A percentile compares a stretch with the other conserved stretches of the same genome.
phyloP scores from a whole-genome alignment of 1,284 basidiomycete species.

The Pyrrhoderma lamaoense region DNA sequence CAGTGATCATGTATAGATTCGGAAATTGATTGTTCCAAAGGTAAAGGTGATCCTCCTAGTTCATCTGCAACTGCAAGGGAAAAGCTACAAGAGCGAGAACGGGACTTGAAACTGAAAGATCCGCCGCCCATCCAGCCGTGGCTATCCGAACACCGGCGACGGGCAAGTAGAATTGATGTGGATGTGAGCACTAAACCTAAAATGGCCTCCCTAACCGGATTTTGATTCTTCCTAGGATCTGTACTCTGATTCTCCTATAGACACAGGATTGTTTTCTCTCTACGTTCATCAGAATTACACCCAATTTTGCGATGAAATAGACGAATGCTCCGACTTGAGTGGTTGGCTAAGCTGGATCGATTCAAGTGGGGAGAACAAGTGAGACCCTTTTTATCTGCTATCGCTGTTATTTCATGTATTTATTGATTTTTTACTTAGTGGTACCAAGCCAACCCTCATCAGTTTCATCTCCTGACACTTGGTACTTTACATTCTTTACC shows the following conservation, averaged over 20 bases:
- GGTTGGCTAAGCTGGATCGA: constrained; percentile 84
- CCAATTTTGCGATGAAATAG: constrained; percentile 73
- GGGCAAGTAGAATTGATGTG: constrained; percentile 70
- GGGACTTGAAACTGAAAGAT: constrained; percentile 45
- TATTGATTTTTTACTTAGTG: constrained; percentile 45
- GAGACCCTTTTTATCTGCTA: constrained; percentile 27
- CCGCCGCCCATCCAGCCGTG: constrained; percentile 44
- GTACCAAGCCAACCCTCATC: constrained; percentile 76
- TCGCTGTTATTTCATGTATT: too few relatives aligned
- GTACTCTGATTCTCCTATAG: constrained; percentile 85
- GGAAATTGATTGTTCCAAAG: constrained; percentile 30
- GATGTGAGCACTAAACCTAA: constrained; percentile 48
- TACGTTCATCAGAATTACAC: constrained; percentile 94
- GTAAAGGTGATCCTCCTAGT: constrained; percentile 60
- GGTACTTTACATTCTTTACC: constrained; percentile 81
- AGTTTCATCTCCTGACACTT: constrained; percentile 74
- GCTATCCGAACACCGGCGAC: constrained; percentile 54
- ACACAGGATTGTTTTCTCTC: constrained; percentile 79
- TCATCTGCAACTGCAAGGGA: constrained; percentile 49
- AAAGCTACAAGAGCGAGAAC: constrained; percentile 45
- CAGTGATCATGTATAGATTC: neutral
- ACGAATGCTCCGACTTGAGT: constrained; percentile 63
- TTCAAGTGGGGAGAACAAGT: constrained; percentile 70
- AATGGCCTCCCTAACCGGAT: neutral
- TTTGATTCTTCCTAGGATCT: constrained; percentile 43